Percentiles rank a stretch among this genome's conserved stretches.
phyloP scores from a whole-genome alignment of 768 basidiomycete species.

The Austroboletus eburneus region DNA sequence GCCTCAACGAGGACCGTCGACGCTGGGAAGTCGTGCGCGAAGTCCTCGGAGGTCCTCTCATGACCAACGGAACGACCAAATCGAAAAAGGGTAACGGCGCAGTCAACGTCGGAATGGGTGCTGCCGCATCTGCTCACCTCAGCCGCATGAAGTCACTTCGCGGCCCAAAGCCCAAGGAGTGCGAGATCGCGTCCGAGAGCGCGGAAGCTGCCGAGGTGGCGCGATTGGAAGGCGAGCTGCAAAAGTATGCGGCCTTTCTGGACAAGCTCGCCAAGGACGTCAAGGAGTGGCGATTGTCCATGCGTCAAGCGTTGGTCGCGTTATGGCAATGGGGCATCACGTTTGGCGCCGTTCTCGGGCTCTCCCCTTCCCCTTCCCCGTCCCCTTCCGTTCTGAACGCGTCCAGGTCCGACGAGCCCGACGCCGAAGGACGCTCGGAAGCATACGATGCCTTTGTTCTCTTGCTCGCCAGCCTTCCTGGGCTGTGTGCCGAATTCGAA shows the following conservation, averaged over 20 bases:
- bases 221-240: conserved; percentile 52
- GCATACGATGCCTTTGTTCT: conserved; percentile 69
- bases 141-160: conserved; percentile 56
- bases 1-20: conserved; percentile 75
- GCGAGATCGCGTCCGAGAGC: conserved; percentile 29
- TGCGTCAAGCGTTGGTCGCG: conserved; percentile 44
- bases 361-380: conserved; percentile 41
- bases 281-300: conserved; percentile 58
- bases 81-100: conserved; percentile 36
- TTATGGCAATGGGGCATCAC: conserved; percentile 59
- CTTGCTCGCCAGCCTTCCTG: conserved; percentile 53
- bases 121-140: conserved; percentile 54
- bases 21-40: conserved; percentile 77
- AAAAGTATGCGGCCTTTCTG: conserved; percentile 52
- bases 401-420: conserved; percentile 12
- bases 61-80: conserved; percentile 38
- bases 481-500: conserved; percentile 51
- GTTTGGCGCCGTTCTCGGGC: conserved; percentile 66
- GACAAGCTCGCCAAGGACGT: conserved; percentile 57
- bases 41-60: conserved; percentile 47
- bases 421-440: conserved; percentile 39
- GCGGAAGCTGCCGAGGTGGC: conserved; percentile 51
- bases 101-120: conserved; percentile 40
- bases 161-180: conserved; percentile 31
- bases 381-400: conserved; percentile 15